These are phyloP conservation scores for Pleurotus tuoliensis DNA, from an alignment of 768 basidiomycete genomes.

Conservation along the genomic window DNA sequence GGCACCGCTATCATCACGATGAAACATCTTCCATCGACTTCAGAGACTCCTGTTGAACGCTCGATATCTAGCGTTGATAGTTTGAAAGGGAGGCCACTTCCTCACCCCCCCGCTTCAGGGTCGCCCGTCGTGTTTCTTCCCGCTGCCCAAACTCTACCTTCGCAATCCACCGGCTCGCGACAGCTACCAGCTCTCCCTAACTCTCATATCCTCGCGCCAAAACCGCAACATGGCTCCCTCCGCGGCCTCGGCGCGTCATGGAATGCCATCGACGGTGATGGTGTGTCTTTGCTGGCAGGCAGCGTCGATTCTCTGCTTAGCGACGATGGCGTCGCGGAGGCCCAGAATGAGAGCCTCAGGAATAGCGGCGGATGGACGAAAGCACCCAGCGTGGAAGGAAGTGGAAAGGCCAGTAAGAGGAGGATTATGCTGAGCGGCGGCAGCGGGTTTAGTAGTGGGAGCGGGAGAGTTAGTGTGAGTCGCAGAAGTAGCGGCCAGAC, in stretches of 20 bases:
- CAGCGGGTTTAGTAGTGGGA: neutral
- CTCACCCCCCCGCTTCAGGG: neutral
- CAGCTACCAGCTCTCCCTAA: neutral
- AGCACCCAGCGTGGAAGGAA: neutral
- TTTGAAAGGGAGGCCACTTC: constrained; percentile 4
- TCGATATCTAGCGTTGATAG: neutral
- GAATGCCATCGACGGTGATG: constrained; percentile 3
- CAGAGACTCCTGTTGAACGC: neutral
- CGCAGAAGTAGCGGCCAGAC: neutral
- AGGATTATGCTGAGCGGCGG: neutral
- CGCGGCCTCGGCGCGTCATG: constrained; percentile 6
- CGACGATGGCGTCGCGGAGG: neutral
- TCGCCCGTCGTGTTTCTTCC: constrained; percentile 1
- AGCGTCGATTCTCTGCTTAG: constrained; percentile 2
- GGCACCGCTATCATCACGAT: neutral
- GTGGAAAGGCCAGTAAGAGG: neutral
- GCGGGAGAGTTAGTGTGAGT: neutral
- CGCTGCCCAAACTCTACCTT: neutral
- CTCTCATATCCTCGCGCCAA: neutral
- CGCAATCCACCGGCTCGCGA: neutral
- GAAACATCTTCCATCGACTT: neutral
- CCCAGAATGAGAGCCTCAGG: neutral
- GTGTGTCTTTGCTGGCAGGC: neutral
- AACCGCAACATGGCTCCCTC: neutral
- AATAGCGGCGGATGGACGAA: neutral